Evolutionary conservation across 2,329 filamentous ascomycete species (phyloP).

Genomic region (Fusarium oligoseptatum): DNA sequence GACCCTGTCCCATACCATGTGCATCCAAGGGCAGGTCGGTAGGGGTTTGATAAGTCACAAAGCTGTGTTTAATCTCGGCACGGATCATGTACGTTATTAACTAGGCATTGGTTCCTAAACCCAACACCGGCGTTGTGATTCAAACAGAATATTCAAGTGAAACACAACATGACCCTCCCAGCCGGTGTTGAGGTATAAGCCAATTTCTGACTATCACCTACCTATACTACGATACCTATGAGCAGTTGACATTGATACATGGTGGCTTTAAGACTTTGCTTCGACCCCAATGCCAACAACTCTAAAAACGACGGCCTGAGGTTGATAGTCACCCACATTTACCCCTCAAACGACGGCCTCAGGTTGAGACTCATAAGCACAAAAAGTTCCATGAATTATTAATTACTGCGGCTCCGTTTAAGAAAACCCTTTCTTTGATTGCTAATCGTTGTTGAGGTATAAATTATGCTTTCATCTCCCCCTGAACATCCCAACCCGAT

Average conservation of each 20-base stretch:
- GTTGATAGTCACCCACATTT: constrained; percentile 16
- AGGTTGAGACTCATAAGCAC: constrained; percentile 24
- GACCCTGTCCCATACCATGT: not conserved
- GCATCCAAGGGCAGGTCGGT: not conserved
- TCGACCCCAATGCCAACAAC: not conserved
- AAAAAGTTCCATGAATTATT: constrained; percentile 10
- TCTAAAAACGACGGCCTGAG: constrained; percentile 23
- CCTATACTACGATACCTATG: not conserved
- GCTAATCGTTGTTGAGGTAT: not conserved
- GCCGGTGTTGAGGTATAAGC: no score
- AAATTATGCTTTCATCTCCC: not conserved
- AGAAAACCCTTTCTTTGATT: not conserved
- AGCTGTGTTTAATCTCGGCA: not conserved
- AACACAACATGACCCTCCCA: no score
- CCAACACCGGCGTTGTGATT: not conserved
- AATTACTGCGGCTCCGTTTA: not conserved
- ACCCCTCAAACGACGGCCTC: constrained; percentile 35
- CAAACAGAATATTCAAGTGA: not conserved
- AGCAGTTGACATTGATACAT: not conserved
- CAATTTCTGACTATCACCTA: not conserved
- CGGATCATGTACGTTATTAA: not conserved
- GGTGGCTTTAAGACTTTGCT: not conserved
- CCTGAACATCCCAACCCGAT: not conserved
- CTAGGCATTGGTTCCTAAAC: not conserved
- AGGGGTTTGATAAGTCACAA: not conserved